Evolutionary conservation across 495 filamentous ascomycete species (phyloP).

Genomic region (Jackrogersella minutella): DNA sequence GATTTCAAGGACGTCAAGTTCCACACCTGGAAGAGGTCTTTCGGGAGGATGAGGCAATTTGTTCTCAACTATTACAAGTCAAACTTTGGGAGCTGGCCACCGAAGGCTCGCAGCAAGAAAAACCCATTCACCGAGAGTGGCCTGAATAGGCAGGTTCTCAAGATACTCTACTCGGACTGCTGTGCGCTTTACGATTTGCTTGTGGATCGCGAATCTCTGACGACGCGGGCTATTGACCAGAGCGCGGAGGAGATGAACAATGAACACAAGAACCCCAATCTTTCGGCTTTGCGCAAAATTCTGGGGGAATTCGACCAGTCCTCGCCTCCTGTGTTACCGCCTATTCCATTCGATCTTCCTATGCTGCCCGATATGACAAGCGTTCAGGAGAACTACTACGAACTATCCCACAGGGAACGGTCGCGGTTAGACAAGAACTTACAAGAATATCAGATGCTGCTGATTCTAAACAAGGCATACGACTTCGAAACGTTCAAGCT

Average conservation of each 20-base stretch:
- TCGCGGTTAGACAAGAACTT: slow-evolving; percentile 70
- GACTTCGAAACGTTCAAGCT: slow-evolving; percentile 72
- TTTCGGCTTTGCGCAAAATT: slow-evolving; percentile 70
- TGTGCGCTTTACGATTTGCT: slow-evolving; percentile 87
- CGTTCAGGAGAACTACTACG: slow-evolving; percentile 66
- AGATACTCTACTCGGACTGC: slow-evolving; percentile 85
- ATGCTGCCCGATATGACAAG: slow-evolving; percentile 73
- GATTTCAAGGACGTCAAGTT: slow-evolving; percentile 83
- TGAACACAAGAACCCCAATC: slow-evolving; percentile 52
- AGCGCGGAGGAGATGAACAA: slow-evolving; percentile 46
- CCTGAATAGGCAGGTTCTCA: slow-evolving; percentile 82
- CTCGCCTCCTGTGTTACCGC: slow-evolving; percentile 86
- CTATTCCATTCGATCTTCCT: slow-evolving; percentile 90
- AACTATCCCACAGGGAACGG: slow-evolving; percentile 73
- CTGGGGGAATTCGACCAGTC: slow-evolving; percentile 87
- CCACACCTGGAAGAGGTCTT: slow-evolving; percentile 79
- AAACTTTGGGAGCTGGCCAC: slow-evolving; percentile 91
- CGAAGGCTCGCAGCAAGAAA: slow-evolving; percentile 90
- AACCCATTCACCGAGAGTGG: slow-evolving; percentile 86
- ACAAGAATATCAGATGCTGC: slow-evolving; percentile 77
- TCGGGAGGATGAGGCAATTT: slow-evolving; percentile 76
- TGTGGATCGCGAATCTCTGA: slow-evolving; percentile 75
- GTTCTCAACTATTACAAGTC: slow-evolving; percentile 80
- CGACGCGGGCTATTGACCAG: slow-evolving; percentile 65
- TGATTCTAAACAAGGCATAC: slow-evolving; percentile 76